Evolutionary conservation across 176 grass and related monocot species (phyloP), one percentile per base, ranked within the genome.

Genomic region (Paspalum notatum): DNA sequence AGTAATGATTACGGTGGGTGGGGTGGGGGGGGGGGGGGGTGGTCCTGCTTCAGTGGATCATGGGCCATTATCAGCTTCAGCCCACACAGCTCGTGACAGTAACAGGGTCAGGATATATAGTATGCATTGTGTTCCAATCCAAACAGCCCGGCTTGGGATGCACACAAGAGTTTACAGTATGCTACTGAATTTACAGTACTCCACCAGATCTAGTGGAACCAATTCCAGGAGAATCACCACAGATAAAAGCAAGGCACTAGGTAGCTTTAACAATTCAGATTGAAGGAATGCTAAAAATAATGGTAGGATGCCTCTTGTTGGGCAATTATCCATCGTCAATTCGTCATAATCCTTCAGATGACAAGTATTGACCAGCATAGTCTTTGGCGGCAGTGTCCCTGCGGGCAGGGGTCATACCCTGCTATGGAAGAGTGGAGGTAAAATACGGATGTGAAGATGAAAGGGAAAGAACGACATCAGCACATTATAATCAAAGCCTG

Each of bases 11-110:
- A 78, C 72, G 65, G n/a, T n/a, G n/a, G n/a, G n/a, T n/a, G n/a
- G n/a, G n/a, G n/a, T n/a, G n/a, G n/a, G n/a, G n/a, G n/a, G n/a
- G n/a, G n/a, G n/a, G n/a, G n/a, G n/a, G n/a, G 76, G 77, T 55
- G 17, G 9, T 57, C 21, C 59, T 77, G 38, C 14, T 77, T 55
- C n/a, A n/a, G n/a, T n/a, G 64, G 55, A 72, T 67, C 72, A 82
- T 82, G 79, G 63, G 76, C 72, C 85, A 82, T 32, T 32, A 3
- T 71, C 55, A 56, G 70, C 39, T 56, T 60, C 8, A 77, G 61
- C 26, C 27, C 49, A 13, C 43, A 40, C 3, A 79, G 38, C 27
- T 61, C 24, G 62, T 46, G 66, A 69, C 42, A 47, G 22, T 57
- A 57, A 57, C 3, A 22, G 11, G 32, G 32, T 32, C 32, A 32